Evolutionary conservation across 225 moss, liverwort and hornwort species (phyloP).

Genomic region (Climacium dendroides): DNA sequence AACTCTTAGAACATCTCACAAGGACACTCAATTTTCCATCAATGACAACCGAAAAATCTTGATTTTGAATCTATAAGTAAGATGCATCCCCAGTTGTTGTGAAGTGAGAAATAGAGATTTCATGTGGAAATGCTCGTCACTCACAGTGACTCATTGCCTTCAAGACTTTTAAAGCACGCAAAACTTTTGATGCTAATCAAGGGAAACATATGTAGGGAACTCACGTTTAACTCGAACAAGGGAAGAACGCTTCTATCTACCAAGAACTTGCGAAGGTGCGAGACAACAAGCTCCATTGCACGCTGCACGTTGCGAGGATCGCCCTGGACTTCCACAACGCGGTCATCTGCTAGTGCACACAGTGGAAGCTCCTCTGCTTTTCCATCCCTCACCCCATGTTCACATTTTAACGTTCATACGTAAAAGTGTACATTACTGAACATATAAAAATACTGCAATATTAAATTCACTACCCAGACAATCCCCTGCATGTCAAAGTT

Average conservation of each 20-base stretch:
- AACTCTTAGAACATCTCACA: background rate
- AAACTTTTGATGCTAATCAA: background rate
- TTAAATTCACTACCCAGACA: background rate
- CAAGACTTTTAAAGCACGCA: background rate
- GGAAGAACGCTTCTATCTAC: constrained; percentile 94
- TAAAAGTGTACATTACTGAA: background rate
- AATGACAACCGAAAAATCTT: background rate
- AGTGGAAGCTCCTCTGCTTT: constrained; percentile 98
- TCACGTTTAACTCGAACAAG: constrained; percentile 79
- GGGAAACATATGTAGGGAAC: background rate
- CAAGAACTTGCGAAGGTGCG: constrained; percentile 93
- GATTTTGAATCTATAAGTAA: background rate
- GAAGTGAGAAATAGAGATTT: background rate
- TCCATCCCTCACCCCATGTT: constrained; percentile 35
- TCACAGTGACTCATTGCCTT: background rate
- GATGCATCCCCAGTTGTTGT: background rate
- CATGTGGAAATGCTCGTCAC: background rate
- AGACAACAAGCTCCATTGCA: constrained; percentile 94
- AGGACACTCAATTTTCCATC: background rate
- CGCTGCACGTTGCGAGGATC: constrained; percentile 90
- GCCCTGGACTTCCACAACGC: constrained; percentile 97
- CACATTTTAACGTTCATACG: constrained; percentile 13
- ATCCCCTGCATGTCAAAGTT: background rate
- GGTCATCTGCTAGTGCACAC: constrained; percentile 93
- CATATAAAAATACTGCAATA: background rate